Percentiles rank a stretch among this genome's conserved stretches.
These are phyloP conservation scores for Dianthus caryophyllus DNA, from an alignment of 148 eudicot species.

Conservation along the genomic window DNA sequence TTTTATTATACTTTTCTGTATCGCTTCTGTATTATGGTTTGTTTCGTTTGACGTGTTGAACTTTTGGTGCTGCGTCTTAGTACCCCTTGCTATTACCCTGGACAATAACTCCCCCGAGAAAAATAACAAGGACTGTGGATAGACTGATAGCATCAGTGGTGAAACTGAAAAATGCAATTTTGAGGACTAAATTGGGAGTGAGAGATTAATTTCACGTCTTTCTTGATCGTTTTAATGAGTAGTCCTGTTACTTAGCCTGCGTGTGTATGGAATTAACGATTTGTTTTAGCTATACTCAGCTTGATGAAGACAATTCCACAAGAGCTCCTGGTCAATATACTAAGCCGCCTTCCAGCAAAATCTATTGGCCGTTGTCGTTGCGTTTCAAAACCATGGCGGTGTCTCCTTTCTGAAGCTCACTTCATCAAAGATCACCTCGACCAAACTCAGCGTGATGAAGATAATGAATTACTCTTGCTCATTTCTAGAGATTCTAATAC, in stretches of 20 bases:
- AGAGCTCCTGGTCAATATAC: conserved; percentile 14
- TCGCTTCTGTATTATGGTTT: too few species aligned
- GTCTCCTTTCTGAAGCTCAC: conserved; percentile 15
- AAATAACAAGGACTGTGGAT: too few species aligned
- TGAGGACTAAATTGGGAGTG: too few species aligned
- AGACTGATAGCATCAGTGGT: too few species aligned
- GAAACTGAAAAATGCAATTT: too few species aligned
- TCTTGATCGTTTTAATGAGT: too few species aligned
- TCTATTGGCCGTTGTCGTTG: conserved; percentile 20
- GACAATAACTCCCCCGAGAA: too few species aligned
- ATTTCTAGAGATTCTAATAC: not conserved
- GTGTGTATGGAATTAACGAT: not conserved
- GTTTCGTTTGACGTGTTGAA: too few species aligned
- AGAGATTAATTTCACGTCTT: too few species aligned
- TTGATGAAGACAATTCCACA: conserved; percentile 14
- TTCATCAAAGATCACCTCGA: conserved; percentile 26
- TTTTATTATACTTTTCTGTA: too few species aligned
- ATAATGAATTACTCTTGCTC: not conserved
- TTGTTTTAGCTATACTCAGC: conserved; percentile 3
- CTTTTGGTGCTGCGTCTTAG: too few species aligned
- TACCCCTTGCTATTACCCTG: too few species aligned
- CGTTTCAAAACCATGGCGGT: conserved; percentile 20
- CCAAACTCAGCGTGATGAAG: not conserved
- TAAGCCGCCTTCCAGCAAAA: conserved; percentile 18
- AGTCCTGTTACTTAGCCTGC: not conserved